Evolutionary conservation across 2,329 filamentous ascomycete species (phyloP).

Genomic region (Colletotrichum echinochloae): DNA sequence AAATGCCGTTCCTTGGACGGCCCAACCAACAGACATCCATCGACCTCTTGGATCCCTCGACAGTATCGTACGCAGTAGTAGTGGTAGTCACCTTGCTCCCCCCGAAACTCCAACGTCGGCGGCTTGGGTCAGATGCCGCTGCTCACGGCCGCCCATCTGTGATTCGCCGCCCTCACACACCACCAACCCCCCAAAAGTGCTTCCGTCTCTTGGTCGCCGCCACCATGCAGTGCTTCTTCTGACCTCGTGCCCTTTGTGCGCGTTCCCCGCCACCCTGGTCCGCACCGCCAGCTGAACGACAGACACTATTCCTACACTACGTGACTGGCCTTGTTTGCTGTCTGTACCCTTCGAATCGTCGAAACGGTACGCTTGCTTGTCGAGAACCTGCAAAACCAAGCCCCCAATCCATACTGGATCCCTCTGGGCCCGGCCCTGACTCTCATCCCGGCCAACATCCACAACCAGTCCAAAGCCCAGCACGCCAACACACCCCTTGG

Average conservation of each 20-base stretch:
- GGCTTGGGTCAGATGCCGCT: neutral
- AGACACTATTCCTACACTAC: no score
- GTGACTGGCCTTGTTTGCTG: no score
- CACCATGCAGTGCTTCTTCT: neutral
- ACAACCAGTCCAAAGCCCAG: conserved; percentile 19
- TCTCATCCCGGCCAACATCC: conserved; percentile 22
- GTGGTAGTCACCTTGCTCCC: no score
- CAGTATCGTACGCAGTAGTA: no score
- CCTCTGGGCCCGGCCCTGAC: conserved; percentile 21
- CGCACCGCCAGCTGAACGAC: neutral
- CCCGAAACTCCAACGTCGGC: conserved; percentile 6
- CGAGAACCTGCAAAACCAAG: neutral
- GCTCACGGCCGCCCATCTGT: neutral
- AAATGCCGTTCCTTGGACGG: neutral
- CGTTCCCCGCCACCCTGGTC: neutral
- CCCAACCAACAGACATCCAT: neutral
- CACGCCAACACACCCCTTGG: neutral
- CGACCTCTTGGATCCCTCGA: neutral
- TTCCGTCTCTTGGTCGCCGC: neutral
- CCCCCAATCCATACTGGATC: conserved; percentile 1
- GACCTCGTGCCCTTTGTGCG: neutral
- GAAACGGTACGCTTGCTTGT: neutral
- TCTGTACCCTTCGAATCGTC: neutral
- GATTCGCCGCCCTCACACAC: conserved; percentile 3
- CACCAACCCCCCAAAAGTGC: no score